Conservation (phyloP, 2,329 filamentous ascomycete genomes). For the Colletotrichum sp. region DNA sequence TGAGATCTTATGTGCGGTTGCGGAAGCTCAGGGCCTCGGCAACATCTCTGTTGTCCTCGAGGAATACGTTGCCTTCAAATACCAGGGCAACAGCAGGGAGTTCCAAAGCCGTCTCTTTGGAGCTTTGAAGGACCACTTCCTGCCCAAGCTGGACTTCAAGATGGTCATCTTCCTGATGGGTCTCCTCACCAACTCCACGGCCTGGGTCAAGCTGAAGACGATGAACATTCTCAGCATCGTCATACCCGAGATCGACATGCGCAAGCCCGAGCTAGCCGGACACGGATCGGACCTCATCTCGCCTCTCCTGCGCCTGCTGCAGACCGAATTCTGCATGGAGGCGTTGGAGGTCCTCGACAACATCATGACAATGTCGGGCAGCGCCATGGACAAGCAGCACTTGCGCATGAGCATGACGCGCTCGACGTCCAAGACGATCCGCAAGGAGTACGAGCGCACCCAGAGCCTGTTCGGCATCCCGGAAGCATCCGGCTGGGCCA, state of each 20-base stretch:
- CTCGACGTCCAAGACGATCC: slow-evolving; percentile 81
- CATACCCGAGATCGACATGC: slow-evolving; percentile 92
- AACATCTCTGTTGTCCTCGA: slow-evolving; percentile 73
- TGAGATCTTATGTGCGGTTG: slow-evolving; percentile 72
- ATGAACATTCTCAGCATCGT: slow-evolving; percentile 88
- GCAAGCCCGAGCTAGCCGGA: slow-evolving; percentile 84
- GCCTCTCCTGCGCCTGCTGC: slow-evolving; percentile 84
- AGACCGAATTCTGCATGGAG: slow-evolving; percentile 93
- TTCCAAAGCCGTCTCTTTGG: slow-evolving; percentile 77
- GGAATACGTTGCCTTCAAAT: slow-evolving; percentile 71
- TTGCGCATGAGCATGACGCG: slow-evolving; percentile 98
- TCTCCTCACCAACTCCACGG: slow-evolving; percentile 83
- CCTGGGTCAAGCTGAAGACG: slow-evolving; percentile 91
- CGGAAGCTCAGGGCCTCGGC: slow-evolving; percentile 73
- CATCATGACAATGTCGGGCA: slow-evolving; percentile 92
- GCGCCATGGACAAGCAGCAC: slow-evolving; percentile 92
- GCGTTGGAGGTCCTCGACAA: slow-evolving; percentile 91
- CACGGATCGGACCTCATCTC: slow-evolving; percentile 96
- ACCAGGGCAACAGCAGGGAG: slow-evolving; percentile 68
- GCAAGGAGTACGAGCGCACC: slow-evolving; percentile 93
- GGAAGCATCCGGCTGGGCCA: slow-evolving; percentile 94
- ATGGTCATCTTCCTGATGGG: slow-evolving; percentile 91
- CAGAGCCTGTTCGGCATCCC: slow-evolving; percentile 97
- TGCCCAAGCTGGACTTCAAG: slow-evolving; percentile 82
- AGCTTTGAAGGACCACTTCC: slow-evolving; percentile 78